A percentile compares a stretch with the other conserved stretches of the same genome.
These are phyloP conservation scores for Candida chauliodis DNA, from an alignment of 805 yeast species.

Conservation along the genomic window DNA sequence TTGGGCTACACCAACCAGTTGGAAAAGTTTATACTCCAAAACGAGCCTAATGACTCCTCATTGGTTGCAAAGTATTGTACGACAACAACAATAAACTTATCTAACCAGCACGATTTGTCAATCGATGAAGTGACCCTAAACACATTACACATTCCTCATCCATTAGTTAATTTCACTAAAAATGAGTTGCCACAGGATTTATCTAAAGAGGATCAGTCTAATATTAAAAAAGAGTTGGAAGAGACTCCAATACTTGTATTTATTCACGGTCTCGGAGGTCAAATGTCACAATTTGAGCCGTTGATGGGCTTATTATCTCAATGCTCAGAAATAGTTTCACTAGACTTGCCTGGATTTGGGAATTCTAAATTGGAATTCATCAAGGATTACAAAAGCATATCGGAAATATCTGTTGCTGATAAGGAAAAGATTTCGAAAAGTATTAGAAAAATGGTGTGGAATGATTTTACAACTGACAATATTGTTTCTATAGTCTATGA, in stretches of 20 bases:
- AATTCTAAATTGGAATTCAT: slow-evolving; percentile 28
- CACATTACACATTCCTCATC: slow-evolving; percentile 49
- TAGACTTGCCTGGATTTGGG: slow-evolving; percentile 93
- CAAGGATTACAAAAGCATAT: slow-evolving; percentile 14
- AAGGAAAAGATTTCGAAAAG: slow-evolving; percentile 27
- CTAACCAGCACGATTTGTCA: slow-evolving; percentile 17
- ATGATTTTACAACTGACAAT: slow-evolving; percentile 40
- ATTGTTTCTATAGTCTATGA: slow-evolving; percentile 38
- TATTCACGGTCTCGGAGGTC: slow-evolving; percentile 91
- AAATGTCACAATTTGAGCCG: slow-evolving; percentile 78
- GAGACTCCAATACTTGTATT: slow-evolving; percentile 61
- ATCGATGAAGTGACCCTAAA: slow-evolving; percentile 35
- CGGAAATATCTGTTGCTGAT: slow-evolving; percentile 26
- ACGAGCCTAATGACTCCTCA: slow-evolving; percentile 55
- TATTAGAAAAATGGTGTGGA: slow-evolving; percentile 30
- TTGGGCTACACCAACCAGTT: slow-evolving; percentile 28
- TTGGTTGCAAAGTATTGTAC: slow-evolving; percentile 46
- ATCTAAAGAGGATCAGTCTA: slow-evolving; percentile 13
- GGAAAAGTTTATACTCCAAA: slow-evolving; percentile 36
- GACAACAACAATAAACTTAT: slow-evolving; percentile 36
- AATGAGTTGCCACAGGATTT: slow-evolving; percentile 21
- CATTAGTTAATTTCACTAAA: slow-evolving; percentile 31
- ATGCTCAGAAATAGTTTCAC: slow-evolving; percentile 58
- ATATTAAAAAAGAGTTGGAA: slow-evolving; percentile 33
- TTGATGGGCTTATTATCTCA: slow-evolving; percentile 60